Base-by-base conservation (phyloP, 805 yeast genomes). In the Candida gorgasii region DNA sequence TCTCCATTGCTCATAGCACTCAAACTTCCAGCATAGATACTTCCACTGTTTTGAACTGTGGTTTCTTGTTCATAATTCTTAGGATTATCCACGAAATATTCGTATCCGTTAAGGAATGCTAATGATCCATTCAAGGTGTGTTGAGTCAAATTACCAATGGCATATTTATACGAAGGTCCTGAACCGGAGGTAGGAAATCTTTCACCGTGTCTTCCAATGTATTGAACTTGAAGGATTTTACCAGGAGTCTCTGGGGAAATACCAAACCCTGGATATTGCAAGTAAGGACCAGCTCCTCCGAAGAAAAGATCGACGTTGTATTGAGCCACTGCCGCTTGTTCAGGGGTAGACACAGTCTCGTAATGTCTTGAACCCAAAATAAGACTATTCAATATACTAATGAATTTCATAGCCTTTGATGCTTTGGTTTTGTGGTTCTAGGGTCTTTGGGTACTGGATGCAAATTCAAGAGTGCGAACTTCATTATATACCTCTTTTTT, bases 151-250 rank as follows among this genome's bases (percentile, higher is more conserved):
- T 61, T 61, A 7, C 42, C 23, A 48, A 51, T 44, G 17, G 65
- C 50, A 3, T 53, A 46, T 39, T 65, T 61, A 37, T 57, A 57
- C 6, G 31, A 14, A 26, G 45, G 48, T 5, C 73, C 73, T 29
- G 50, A 47, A 19, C 54, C 43, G 13, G 42, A 49, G 13, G 70
- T 56, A 12, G 74, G 70, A 55, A 72, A 85, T 48, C 95, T 68
- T 59, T 86, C 93, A 15, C 92, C 95, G 54, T 88, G 95, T 53
- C 96, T 75, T 45, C 82, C 80, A 42, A 84, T 63, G 17, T 85
- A 63, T 50, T 83, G 89, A 8, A 84, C 87, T 59, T 84, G 92
- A 49, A 76, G 76, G 40, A 82, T 65, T 5, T 61, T 51, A 8
- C 59, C 64, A 13, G 84, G 83, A 1, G 65, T 48, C 12, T 63